Base-by-base conservation (phyloP, 164 flowering plant species). In the Brasenia schreberi region DNA sequence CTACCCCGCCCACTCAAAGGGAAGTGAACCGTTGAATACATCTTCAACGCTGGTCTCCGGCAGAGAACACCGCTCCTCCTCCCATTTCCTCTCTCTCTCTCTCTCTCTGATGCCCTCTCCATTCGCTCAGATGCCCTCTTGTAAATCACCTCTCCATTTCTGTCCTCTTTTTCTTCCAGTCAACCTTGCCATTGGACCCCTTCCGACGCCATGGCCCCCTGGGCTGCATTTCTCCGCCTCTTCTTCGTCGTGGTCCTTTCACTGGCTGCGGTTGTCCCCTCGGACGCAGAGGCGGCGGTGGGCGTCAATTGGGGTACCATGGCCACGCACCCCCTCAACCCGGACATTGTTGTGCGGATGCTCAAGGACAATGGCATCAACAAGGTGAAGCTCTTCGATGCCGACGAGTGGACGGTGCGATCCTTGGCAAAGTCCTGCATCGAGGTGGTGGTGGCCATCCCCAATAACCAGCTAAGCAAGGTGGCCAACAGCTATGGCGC, bases 291-390 rank as follows among this genome's bases (percentile, higher is more conserved):
- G 4, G 67, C 77, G 12, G 80, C 80, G 17, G 53, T 92, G 1
- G 96, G 98, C 7, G 89, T 93, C 45, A 93, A 93, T 18, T 93
- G 98, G 98, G 97, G 98, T 0, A 84, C 81, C 14, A 71, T 77
- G 72, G 81, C 89, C 0, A 73, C 86, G 0, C 87, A 88, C 45
- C 72, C 75, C 10, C 67, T 90, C 68, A 79, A 76, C 1, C 92
- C 96, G 0, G 17, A 59, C 42, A 71, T 72, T 0, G 84, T 93
- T 19, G 88, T 84, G 17, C 75, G 79, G 61, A 79, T 93, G 92
- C 42, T 90, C 43, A 84, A 86, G 68, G 89, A 78, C 68, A 93
- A 93, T 73, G 83, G 85, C 61, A 82, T 88, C 16, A 66, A 74
- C 65, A 86, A 86, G 75, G 90, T 93, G 77, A 93, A 93, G 82